Evolutionary conservation across 179 eudicot genomes (phyloP), one percentile per base, ranked within the genome.

Genomic region (Beta macrorhiza): DNA sequence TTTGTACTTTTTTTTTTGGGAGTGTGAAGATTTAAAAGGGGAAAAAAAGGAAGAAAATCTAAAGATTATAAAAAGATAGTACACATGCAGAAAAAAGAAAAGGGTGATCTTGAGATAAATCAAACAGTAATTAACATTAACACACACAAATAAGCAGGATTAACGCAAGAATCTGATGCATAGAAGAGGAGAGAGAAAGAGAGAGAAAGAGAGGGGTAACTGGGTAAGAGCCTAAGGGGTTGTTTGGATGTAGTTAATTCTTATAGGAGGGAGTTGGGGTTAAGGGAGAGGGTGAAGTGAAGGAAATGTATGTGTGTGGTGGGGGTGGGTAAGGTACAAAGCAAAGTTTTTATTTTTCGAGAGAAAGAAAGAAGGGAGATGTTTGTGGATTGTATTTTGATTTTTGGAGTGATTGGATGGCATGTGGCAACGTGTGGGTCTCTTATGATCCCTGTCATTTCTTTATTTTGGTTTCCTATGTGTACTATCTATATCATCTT

Each of bases 401-500:
- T 25, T 25, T 25, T 25, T 37, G 53, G 73, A 22, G 42, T 78
- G 65, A 42, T 37, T 64, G 47, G 74, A 57, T 22, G 70, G 29
- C 70, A 76, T 65, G 78, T 61, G 77, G 52, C 45, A 69, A 57
- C 68, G 82, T 73, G 82, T 78, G 79, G 85, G 82, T 12, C 75
- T 57, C 49, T 44, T 68, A 42, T 68, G 51, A 68, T 44, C 56
- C 57, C 65, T 74, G 74, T 67, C 74, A 67, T 62, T 49, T 47
- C 47, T 32, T 29, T 49, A 49, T 5, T 49, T 49, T 49, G 53
- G 53, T 49, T 9, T 49, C 53, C 53, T 49, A 49, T 49, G 53
- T 49, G 42, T 37, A 37, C 1, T 37, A 37, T 37, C 42, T 37
- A 37, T 37, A 49, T 49, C 53, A 49, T 9, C 53, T 49, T 49